A percentile compares a stretch with the other conserved stretches of the same genome.
These are phyloP conservation scores for Heimioporus sp. DNA, from an alignment of 768 basidiomycete genomes.

Conservation along the genomic window DNA sequence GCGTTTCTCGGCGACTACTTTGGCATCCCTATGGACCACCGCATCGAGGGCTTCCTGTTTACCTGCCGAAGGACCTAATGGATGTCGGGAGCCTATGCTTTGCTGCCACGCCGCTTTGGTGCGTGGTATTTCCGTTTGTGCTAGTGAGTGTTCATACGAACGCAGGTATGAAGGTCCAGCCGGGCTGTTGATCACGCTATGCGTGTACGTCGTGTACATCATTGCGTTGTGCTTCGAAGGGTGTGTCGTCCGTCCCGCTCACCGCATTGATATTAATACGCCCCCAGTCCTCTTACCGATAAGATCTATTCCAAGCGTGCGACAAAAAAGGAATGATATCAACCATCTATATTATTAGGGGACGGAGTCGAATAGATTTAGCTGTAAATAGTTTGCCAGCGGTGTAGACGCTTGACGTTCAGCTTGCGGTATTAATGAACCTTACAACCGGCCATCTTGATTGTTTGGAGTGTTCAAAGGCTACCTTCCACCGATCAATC, in stretches of 20 bases:
- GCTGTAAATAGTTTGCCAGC: background rate
- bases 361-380: background rate
- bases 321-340: slow-evolving; percentile 18
- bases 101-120: slow-evolving; percentile 85
- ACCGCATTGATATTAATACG: background rate
- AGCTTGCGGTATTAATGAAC: no score
- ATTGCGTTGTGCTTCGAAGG: slow-evolving; percentile 89
- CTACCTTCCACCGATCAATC: slow-evolving; percentile 16
- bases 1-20: slow-evolving; percentile 89
- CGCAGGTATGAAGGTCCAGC: slow-evolving; percentile 81
- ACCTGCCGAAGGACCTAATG: slow-evolving; percentile 91
- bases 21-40: slow-evolving; percentile 81
- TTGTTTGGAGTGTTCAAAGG: background rate
- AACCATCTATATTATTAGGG: no score
- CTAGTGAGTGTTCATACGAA: background rate
- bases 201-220: slow-evolving; percentile 81
- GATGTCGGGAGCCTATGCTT: slow-evolving; percentile 95
- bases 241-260: slow-evolving; percentile 42
- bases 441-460: background rate
- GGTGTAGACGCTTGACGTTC: no score
- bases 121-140: slow-evolving; percentile 22
- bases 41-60: slow-evolving; percentile 97
- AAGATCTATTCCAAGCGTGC: slow-evolving; percentile 71
- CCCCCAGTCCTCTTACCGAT: slow-evolving; percentile 67
- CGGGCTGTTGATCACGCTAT: slow-evolving; percentile 74